Conservation (phyloP, 2,329 filamentous ascomycete species). For the Xylaria sp. region DNA sequence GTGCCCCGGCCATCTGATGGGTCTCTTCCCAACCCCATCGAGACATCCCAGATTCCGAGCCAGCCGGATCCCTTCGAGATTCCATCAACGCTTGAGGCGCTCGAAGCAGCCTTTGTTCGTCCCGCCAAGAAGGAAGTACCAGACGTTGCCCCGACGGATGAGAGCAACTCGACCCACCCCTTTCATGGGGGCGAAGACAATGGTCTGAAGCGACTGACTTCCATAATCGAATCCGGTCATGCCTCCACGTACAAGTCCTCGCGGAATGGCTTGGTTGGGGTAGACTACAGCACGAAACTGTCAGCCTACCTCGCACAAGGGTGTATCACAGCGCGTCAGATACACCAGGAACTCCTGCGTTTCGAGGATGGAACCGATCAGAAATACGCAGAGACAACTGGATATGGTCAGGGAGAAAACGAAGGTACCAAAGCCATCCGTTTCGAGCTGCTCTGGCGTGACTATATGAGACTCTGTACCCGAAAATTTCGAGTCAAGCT, state of each 20-base stretch:
- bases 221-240: conserved; percentile 56
- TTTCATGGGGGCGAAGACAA: conserved; percentile 62
- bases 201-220: conserved; percentile 52
- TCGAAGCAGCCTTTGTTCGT: conserved; percentile 50
- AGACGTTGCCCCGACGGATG: conserved; percentile 44
- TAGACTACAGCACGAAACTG: conserved; percentile 70
- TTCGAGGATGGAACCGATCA: conserved; percentile 60
- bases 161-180: conserved; percentile 55
- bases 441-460: conserved; percentile 71
- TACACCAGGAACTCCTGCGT: conserved; percentile 61
- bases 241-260: conserved; percentile 64
- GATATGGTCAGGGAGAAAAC: conserved; percentile 67
- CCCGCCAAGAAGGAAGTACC: conserved; percentile 52
- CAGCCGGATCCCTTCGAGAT: conserved; percentile 61
- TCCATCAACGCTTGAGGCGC: conserved; percentile 47
- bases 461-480: conserved; percentile 74
- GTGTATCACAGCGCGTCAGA: conserved; percentile 65
- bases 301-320: conserved; percentile 69
- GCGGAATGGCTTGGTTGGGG: conserved; percentile 64
- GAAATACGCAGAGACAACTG: conserved; percentile 38
- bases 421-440: conserved; percentile 64
- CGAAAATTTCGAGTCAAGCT: conserved; percentile 62
- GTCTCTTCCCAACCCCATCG: conserved; percentile 54
- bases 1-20: conserved; percentile 47
- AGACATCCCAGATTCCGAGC: conserved; percentile 43